phyloP scores from a whole-genome alignment of 1,139 yeast genomes.

The Taphrina betulina region DNA sequence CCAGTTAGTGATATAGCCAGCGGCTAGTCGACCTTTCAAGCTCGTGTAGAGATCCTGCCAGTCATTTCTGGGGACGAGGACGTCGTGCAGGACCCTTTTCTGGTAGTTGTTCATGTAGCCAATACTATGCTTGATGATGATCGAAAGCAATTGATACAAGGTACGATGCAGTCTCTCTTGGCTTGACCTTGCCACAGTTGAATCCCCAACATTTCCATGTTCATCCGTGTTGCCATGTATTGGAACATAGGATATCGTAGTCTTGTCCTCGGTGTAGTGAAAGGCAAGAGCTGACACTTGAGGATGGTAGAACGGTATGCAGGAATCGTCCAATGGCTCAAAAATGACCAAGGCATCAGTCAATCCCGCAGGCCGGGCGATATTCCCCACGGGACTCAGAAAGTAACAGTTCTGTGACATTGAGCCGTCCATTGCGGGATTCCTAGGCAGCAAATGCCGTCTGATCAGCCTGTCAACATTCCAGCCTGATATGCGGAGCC shows the following conservation, averaged over 20 bases:
- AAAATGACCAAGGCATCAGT: slow-evolving; percentile 4
- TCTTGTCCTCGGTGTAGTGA: slow-evolving; percentile 42
- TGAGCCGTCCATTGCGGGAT: slow-evolving; percentile 19
- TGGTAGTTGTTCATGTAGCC: slow-evolving; percentile 84
- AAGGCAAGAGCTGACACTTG: slow-evolving; percentile 74
- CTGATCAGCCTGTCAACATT: neutral
- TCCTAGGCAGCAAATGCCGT: slow-evolving; percentile 9
- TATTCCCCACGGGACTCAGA: neutral
- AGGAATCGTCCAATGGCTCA: slow-evolving; percentile 40
- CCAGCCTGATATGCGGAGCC: neutral
- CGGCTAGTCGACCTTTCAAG: slow-evolving; percentile 79
- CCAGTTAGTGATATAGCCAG: slow-evolving; percentile 77
- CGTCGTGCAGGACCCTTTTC: slow-evolving; percentile 84
- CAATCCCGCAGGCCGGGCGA: too few relatives aligned
- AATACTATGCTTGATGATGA: slow-evolving; percentile 76
- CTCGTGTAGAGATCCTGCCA: slow-evolving; percentile 81
- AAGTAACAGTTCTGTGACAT: slow-evolving; percentile 22
- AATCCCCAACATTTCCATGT: too few relatives aligned
- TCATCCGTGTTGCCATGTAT: slow-evolving; percentile 10
- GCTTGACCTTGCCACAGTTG: neutral
- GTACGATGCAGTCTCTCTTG: slow-evolving; percentile 66
- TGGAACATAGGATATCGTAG: slow-evolving; percentile 31
- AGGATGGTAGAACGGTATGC: slow-evolving; percentile 85
- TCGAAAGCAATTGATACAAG: slow-evolving; percentile 73
- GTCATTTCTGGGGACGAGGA: slow-evolving; percentile 74